Conservation (phyloP, 495 filamentous ascomycete species). For the Penicillium silybi region DNA sequence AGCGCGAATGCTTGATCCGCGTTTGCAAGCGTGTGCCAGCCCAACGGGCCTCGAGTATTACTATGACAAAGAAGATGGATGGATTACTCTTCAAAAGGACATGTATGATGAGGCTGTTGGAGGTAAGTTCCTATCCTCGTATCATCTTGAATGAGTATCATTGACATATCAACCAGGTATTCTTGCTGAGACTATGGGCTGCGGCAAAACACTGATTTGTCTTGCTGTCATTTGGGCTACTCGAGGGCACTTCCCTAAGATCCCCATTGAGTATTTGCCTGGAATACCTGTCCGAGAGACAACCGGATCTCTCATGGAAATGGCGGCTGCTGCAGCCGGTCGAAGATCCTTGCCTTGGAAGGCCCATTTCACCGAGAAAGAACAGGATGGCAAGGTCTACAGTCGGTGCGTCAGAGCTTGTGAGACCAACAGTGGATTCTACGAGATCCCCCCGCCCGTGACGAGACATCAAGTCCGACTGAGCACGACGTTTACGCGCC, state of each 20-base stretch:
- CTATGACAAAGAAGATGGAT: conserved; percentile 62
- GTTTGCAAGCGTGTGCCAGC: conserved; percentile 53
- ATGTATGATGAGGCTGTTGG: conserved; percentile 74
- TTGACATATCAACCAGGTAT: conserved; percentile 25
- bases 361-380: conserved; percentile 45
- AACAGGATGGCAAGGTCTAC: conserved; percentile 33
- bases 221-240: conserved; percentile 81
- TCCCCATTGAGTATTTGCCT: conserved; percentile 57
- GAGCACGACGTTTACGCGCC: conserved; percentile 36
- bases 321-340: conserved; percentile 67
- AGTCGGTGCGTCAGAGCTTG: conserved; percentile 53
- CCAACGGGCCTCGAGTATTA: conserved; percentile 65
- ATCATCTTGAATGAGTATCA: not conserved
- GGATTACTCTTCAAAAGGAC: conserved; percentile 56
- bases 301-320: conserved; percentile 57
- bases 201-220: conserved; percentile 87
- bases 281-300: conserved; percentile 32
- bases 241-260: conserved; percentile 59
- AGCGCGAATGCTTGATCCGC: conserved; percentile 64
- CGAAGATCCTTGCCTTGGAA: conserved; percentile 68
- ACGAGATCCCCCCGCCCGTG: conserved; percentile 48
- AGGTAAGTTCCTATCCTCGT: conserved; percentile 39
- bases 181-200: conserved; percentile 59
- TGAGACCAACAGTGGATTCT: conserved; percentile 47
- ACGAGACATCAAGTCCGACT: conserved; percentile 40